Evolutionary conservation across 2,329 filamentous ascomycete species (phyloP).

Genomic region (Pyrenophora graminea): DNA sequence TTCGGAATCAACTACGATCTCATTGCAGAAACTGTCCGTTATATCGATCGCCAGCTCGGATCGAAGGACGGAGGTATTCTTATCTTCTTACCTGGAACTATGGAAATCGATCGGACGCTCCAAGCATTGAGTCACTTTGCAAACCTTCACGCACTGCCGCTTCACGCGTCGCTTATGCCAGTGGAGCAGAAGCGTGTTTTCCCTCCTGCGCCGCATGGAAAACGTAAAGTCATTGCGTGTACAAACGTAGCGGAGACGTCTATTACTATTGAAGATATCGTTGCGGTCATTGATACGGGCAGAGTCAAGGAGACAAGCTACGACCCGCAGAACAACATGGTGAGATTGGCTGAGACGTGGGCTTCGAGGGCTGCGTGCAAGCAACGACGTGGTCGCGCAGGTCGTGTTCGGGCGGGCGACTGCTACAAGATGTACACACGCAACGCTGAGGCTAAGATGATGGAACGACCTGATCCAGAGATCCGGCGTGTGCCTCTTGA

Average conservation of each 20-base stretch:
- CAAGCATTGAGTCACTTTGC: slow-evolving; percentile 67
- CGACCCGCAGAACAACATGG: slow-evolving; percentile 89
- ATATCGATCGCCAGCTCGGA: slow-evolving; percentile 78
- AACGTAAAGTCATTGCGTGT: slow-evolving; percentile 88
- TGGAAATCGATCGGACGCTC: slow-evolving; percentile 85
- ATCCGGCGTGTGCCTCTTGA: slow-evolving; percentile 91
- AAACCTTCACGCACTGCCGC: slow-evolving; percentile 76
- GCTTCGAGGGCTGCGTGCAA: slow-evolving; percentile 92
- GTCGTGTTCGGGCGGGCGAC: slow-evolving; percentile 84
- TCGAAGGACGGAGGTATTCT: slow-evolving; percentile 81
- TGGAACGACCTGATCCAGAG: slow-evolving; percentile 92
- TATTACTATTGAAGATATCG: slow-evolving; percentile 96
- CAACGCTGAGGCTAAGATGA: slow-evolving; percentile 76
- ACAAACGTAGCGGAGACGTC: slow-evolving; percentile 98
- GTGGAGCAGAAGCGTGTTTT: slow-evolving; percentile 89
- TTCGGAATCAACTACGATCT: slow-evolving; percentile 91
- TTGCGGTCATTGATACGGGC: slow-evolving; percentile 93
- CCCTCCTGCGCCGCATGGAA: slow-evolving; percentile 71
- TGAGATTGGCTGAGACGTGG: slow-evolving; percentile 92
- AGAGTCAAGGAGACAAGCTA: slow-evolving; percentile 97
- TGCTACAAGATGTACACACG: slow-evolving; percentile 96
- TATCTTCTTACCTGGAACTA: slow-evolving; percentile 91
- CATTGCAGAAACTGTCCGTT: slow-evolving; percentile 75
- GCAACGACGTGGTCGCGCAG: slow-evolving; percentile 88
- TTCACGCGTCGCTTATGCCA: slow-evolving; percentile 90